Conservation (phyloP, 2,329 filamentous ascomycete species). For the Colletotrichum sp. region DNA sequence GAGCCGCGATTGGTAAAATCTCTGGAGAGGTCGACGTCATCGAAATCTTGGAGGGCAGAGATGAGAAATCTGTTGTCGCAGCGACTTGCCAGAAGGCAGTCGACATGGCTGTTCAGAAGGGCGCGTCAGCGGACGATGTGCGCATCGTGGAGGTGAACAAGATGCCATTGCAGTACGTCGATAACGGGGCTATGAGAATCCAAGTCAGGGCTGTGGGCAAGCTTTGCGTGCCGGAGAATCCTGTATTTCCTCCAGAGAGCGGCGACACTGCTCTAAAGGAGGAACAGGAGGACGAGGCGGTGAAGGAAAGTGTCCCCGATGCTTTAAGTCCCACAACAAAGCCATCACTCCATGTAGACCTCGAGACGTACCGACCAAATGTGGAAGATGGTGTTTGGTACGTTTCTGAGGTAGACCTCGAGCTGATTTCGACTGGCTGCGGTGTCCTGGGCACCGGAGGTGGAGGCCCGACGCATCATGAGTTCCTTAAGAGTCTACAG, state of each 20-base stretch:
- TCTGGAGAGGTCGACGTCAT: slow-evolving; percentile 58
- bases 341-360: slow-evolving; percentile 33
- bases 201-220: slow-evolving; percentile 38
- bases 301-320: slow-evolving; percentile 32
- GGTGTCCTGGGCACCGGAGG: slow-evolving; percentile 27
- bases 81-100: slow-evolving; percentile 38
- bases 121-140: slow-evolving; percentile 31
- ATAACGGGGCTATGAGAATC: slow-evolving; percentile 37
- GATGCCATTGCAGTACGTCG: slow-evolving; percentile 41
- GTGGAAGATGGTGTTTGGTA: slow-evolving; percentile 20
- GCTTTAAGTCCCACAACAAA: slow-evolving; percentile 33
- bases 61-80: slow-evolving; percentile 41
- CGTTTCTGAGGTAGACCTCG: slow-evolving; percentile 24
- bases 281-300: slow-evolving; percentile 19
- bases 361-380: slow-evolving; percentile 24
- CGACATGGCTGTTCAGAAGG: background rate
- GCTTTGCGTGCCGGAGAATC: slow-evolving; percentile 29
- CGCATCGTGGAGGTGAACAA: slow-evolving; percentile 51
- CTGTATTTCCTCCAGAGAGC: slow-evolving; percentile 24
- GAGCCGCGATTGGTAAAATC: slow-evolving; percentile 63
- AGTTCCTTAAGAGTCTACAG: slow-evolving; percentile 22
- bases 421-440: slow-evolving; percentile 26
- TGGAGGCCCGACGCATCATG: slow-evolving; percentile 25
- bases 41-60: slow-evolving; percentile 45
- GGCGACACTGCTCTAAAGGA: slow-evolving; percentile 13